Evolutionary conservation across 345 rosid genomes (phyloP), one percentile per base, ranked within the genome.

Genomic region (Arabis hirsuta): DNA sequence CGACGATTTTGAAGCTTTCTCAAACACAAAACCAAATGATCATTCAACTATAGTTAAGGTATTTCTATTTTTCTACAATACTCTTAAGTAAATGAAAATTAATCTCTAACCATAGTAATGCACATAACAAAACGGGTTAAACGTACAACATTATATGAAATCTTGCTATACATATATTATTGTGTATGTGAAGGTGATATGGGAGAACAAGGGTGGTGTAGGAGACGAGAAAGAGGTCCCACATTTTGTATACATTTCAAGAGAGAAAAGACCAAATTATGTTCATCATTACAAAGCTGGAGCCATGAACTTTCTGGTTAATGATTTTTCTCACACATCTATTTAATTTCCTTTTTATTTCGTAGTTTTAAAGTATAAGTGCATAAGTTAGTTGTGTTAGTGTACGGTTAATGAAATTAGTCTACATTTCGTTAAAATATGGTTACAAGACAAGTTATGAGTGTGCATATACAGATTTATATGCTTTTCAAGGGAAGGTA

Each of bases 231-330:
- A 41, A 63, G 79, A 76, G 42, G 55, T 90, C 50, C 95, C 98
- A 1, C 87, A 79, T 71, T 38, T 90, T 58, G 71, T 88, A 3
- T 90, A 88, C 65, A 56, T 90, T 32, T 83, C 98, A 0, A 79
- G 96, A 62, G 95, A 90, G 77, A 88, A 90, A 79, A 75, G 73
- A 13, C 81, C 84, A 16, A 74, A 81, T 55, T 77, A 83, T 32
- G 46, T 78, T 1, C 96, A 92, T 62, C 81, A 83, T 57, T 83
- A 81, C 81, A 92, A 88, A 74, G 92, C 90, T 0, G 91, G 94
- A 19, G 96, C 96, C 47, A 86, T 90, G 98, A 92, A 92, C 60
- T 84, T 82, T 6, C 73, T 88, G 19, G 96, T 89, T 27, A 10
- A 6, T 67, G 6, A 34, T 4, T 56, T 50, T 56, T 7, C 43